Percentiles rank a stretch among this genome's conserved stretches.
These are phyloP conservation scores for Aspergillus costaricaensis DNA, from an alignment of 2,329 filamentous ascomycete genomes.

Conservation along the genomic window DNA sequence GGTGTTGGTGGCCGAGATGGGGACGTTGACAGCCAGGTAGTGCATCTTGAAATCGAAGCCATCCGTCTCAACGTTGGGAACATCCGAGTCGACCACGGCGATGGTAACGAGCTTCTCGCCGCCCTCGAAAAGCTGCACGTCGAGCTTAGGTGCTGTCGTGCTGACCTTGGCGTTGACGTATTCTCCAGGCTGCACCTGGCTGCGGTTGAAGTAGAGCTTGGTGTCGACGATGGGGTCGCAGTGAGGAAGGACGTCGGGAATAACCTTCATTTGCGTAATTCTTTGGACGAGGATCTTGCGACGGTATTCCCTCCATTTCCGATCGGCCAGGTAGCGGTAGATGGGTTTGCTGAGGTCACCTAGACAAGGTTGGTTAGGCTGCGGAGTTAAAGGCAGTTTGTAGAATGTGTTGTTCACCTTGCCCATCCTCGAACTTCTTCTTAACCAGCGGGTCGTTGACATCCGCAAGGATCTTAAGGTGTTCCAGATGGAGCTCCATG, in stretches of 20 bases:
- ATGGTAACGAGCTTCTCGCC: conserved; percentile 82
- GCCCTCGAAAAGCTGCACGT: conserved; percentile 80
- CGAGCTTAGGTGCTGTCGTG: conserved; percentile 72
- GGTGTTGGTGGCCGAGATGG: conserved; percentile 61
- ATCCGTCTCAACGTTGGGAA: conserved; percentile 75
- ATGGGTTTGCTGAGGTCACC: conserved; percentile 96
- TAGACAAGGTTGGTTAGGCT: conserved; percentile 44
- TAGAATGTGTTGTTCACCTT: conserved; percentile 56
- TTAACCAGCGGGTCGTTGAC: conserved; percentile 95
- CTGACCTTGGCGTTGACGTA: conserved; percentile 74
- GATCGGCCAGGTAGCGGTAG: conserved; percentile 84
- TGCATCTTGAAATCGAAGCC: conserved; percentile 80
- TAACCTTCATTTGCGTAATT: conserved; percentile 79
- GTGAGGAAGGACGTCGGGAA: conserved; percentile 82
- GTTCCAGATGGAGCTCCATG: conserved; percentile 71
- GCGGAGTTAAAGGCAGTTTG: background rate
- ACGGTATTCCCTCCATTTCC: conserved; percentile 84
- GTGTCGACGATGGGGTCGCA: conserved; percentile 79
- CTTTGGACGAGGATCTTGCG: conserved; percentile 79
- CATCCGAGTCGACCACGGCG: conserved; percentile 85
- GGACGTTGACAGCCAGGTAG: conserved; percentile 76
- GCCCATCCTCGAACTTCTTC: conserved; percentile 87
- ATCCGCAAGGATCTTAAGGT: conserved; percentile 85
- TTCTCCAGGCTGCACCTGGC: conserved; percentile 71
- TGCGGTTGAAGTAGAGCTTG: conserved; percentile 73